These are phyloP conservation scores for Endoconidiophora polonica DNA, from an alignment of 2,329 filamentous ascomycete species.

Conservation along the genomic window DNA sequence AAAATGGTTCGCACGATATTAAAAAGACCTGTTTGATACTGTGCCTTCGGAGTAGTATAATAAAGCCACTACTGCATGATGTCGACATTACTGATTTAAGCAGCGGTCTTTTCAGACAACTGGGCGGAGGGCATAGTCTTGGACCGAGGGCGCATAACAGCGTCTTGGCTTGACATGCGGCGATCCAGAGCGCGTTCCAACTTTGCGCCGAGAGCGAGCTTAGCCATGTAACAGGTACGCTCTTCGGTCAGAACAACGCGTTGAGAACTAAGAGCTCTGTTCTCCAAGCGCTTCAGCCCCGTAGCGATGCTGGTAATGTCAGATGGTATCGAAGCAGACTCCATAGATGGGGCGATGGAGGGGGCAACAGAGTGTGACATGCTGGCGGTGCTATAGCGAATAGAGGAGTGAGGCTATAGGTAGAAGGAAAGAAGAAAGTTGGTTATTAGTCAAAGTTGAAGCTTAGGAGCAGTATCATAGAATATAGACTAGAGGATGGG, in stretches of 20 bases:
- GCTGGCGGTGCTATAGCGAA: constrained; percentile 45
- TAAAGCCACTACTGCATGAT: background rate
- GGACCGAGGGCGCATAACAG: constrained; percentile 51
- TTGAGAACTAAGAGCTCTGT: constrained; percentile 69
- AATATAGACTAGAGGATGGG: constrained; percentile 8
- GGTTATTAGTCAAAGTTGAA: constrained; percentile 3
- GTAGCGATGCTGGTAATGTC: constrained; percentile 56
- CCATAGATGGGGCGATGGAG: constrained; percentile 36
- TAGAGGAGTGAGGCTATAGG: constrained; percentile 32
- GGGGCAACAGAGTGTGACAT: constrained; percentile 42
- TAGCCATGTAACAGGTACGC: constrained; percentile 68
- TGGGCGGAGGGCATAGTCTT: constrained; percentile 22
- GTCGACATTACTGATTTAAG: background rate
- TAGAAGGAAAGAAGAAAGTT: background rate
- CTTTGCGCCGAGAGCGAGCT: constrained; percentile 78
- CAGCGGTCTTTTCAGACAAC: constrained; percentile 13
- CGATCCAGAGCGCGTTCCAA: constrained; percentile 73
- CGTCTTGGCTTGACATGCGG: constrained; percentile 78
- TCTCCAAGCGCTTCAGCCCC: constrained; percentile 73
- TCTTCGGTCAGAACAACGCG: constrained; percentile 62
- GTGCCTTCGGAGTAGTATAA: background rate
- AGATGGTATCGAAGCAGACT: constrained; percentile 26
- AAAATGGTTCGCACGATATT: too few relatives aligned
- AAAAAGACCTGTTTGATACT: too few relatives aligned
- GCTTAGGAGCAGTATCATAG: constrained; percentile 5